Evolutionary conservation across 768 basidiomycete species (phyloP).

Genomic region (Melanogaster broomeanus): DNA sequence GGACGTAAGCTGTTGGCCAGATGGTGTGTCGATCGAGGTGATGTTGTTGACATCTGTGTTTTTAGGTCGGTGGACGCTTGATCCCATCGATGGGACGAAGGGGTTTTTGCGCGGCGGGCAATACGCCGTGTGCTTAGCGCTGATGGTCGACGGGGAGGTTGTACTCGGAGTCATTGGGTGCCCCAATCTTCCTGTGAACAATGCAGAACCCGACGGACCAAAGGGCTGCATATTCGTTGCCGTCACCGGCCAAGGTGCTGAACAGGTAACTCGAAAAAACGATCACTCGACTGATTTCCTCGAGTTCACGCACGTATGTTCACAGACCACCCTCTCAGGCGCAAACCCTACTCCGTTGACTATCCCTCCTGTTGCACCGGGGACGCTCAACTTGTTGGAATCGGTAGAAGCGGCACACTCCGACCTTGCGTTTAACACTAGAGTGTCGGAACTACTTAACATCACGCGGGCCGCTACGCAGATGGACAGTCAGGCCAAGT

Average conservation of each 20-base stretch:
- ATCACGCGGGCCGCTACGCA: constrained; percentile 67
- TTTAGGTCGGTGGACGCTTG: constrained; percentile 82
- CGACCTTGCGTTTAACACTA: constrained; percentile 82
- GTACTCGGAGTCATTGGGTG: constrained; percentile 89
- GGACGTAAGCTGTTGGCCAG: constrained; percentile 58
- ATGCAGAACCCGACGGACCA: constrained; percentile 51
- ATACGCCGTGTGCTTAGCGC: constrained; percentile 88
- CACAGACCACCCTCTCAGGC: constrained; percentile 55
- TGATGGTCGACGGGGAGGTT: constrained; percentile 77
- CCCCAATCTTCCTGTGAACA: constrained; percentile 79
- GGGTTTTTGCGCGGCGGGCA: constrained; percentile 92
- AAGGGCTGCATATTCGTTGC: constrained; percentile 87
- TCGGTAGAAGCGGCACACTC: constrained; percentile 92
- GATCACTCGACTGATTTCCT: background rate
- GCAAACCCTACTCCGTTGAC: constrained; percentile 48
- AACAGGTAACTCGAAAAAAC: constrained; percentile 51
- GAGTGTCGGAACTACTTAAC: constrained; percentile 65
- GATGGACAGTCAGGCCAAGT: constrained; percentile 98
- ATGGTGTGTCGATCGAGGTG: no score
- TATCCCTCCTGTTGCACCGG: constrained; percentile 46
- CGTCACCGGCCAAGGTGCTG: constrained; percentile 82
- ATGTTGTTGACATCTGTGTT: background rate
- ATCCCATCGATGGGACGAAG: constrained; percentile 92
- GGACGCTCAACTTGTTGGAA: constrained; percentile 74
- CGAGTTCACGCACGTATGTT: background rate